Evolutionary conservation across 805 yeast genomes (phyloP).

Genomic region (Hanseniaspora hatyaiensis): DNA sequence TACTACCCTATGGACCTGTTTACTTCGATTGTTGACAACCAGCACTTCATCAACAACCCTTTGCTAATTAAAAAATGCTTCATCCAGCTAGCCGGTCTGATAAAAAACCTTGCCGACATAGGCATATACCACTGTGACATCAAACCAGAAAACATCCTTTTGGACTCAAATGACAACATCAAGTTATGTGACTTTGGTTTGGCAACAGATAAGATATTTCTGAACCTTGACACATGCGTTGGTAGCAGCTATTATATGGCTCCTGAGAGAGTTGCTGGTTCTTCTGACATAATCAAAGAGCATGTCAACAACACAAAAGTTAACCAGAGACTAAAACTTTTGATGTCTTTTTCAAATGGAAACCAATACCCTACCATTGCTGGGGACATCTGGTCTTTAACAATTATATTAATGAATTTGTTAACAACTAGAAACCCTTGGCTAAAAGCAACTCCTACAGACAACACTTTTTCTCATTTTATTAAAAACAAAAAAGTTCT

Average conservation of each 20-base stretch:
- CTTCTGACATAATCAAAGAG: conserved; percentile 22
- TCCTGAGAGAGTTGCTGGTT: conserved; percentile 56
- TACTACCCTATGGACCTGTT: conserved; percentile 80
- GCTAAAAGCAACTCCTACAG: conserved; percentile 60
- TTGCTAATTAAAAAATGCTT: conserved; percentile 45
- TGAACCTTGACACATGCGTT: conserved; percentile 63
- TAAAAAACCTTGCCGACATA: conserved; percentile 67
- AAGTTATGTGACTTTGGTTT: conserved; percentile 79
- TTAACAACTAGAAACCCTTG: conserved; percentile 82
- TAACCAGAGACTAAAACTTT: conserved; percentile 16
- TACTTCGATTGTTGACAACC: conserved; percentile 66
- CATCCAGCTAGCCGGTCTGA: conserved; percentile 69
- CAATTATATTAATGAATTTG: conserved; percentile 67
- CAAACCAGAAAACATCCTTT: conserved; percentile 86
- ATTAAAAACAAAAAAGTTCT: conserved; percentile 45
- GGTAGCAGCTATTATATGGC: conserved; percentile 90
- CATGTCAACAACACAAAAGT: conserved; percentile 24
- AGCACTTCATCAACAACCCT: conserved; percentile 46
- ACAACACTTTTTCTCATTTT: conserved; percentile 55
- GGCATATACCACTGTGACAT: conserved; percentile 88
- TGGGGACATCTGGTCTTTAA: conserved; percentile 82
- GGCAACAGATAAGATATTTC: conserved; percentile 48
- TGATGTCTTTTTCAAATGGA: conserved; percentile 18
- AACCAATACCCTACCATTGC: conserved; percentile 47
- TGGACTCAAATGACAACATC: conserved; percentile 47